Evolutionary conservation across 345 rosid genomes (phyloP), one percentile per base, ranked within the genome.

Genomic region (Ricinus communis): DNA sequence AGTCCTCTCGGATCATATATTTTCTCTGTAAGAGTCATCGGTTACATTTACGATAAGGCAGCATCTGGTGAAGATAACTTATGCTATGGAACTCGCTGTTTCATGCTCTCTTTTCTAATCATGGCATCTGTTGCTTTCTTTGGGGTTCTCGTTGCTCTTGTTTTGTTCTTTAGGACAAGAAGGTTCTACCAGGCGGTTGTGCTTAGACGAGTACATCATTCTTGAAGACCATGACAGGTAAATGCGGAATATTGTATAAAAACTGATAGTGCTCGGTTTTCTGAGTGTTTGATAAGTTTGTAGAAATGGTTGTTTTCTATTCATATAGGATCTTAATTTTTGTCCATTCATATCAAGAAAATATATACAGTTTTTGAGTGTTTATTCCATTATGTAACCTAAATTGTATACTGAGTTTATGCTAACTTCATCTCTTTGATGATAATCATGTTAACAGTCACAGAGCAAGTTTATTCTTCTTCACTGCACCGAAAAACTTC

Each of bases 1-100:
- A 88, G 94, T 71, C 97, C 98, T 0, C 77, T 94, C 0, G 98
- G 98, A 64, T 90, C 98, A 0, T 94, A 94, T 19, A 84, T 86
- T 24, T 85, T 90, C 73, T 94, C 97, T 22, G 98, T 94, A 25
- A 84, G 87, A 72, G 71, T 91, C 16, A 88, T 93, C 0, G 97
- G 97, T 30, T 91, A 81, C 72, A 43, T 91, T 52, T 93, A 93
- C 5, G 98, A 90, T 64, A 76, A 82, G 71, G 82, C 66, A 36
- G 89, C 94, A 8, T 73, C 71, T 0, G 86, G 83, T 4, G 88
- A 80, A 38, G 81, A 63, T 12, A 73, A 82, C 68, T 76, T 79
- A 19, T 93, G 98, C 78, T 77, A 31, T 5, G 98, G 98, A 3
- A 68, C 86, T 65, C 85, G 47, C 10, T 91, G 97, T 81, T 93